A percentile compares a stretch with the other conserved stretches of the same genome.
These are phyloP conservation scores for Eucalyptus rudis DNA, from an alignment of 345 rosid species.

Conservation along the genomic window DNA sequence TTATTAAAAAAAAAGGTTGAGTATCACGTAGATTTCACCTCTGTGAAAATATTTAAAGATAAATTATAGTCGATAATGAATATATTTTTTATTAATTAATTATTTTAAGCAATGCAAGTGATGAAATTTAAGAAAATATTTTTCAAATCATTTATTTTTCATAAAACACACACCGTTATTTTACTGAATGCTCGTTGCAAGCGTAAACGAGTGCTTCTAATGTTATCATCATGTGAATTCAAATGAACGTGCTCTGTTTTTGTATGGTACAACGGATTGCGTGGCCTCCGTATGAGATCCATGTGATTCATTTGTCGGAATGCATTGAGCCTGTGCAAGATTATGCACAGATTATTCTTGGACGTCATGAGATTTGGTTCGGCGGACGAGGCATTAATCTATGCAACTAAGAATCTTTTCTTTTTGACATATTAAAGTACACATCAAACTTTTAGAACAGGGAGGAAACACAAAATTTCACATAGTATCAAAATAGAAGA, in stretches of 20 bases:
- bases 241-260: background rate
- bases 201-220: background rate
- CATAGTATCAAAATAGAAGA: background rate
- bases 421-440: background rate
- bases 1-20: no score
- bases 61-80: no score
- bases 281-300: background rate
- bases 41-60: no score
- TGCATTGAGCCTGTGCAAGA: background rate
- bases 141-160: no score
- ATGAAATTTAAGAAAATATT: no score
- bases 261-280: background rate
- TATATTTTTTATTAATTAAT: no score
- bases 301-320: background rate
- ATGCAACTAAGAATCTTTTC: background rate
- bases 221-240: background rate
- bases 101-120: no score
- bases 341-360: background rate
- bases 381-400: background rate
- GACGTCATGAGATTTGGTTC: background rate
- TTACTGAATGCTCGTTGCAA: rapidly evolving
- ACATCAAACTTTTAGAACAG: background rate
- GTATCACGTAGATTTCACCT: no score
- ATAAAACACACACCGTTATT: background rate
- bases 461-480: background rate